A percentile compares a stretch with the other conserved stretches of the same genome.
Evolutionary conservation across 371 early-diverging fungal genomes (phyloP).

Genomic region (Rhizopus stolonifer): DNA sequence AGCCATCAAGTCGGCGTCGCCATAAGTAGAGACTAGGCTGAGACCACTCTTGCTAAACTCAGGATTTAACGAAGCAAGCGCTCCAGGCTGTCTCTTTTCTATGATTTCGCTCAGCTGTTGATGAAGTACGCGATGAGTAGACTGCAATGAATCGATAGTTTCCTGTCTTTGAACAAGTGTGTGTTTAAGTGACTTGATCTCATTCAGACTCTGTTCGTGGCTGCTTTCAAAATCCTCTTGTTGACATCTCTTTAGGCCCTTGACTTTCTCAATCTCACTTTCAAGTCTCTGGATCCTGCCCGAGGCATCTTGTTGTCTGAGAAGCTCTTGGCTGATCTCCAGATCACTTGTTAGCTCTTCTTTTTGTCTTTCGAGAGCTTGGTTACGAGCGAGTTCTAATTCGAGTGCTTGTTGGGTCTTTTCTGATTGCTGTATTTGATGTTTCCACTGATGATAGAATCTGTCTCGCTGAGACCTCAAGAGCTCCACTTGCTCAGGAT

Average conservation of each 20-base stretch:
- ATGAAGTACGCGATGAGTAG: not conserved
- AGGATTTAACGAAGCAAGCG: not conserved
- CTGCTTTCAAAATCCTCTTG: constrained; percentile 10
- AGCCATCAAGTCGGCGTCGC: not conserved
- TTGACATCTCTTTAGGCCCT: not conserved
- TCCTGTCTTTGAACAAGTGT: not conserved
- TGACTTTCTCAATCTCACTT: not conserved
- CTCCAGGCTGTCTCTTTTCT: not conserved
- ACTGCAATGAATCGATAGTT: not conserved
- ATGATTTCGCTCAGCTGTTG: not conserved
- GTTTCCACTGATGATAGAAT: not conserved
- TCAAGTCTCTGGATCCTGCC: constrained; percentile 11
- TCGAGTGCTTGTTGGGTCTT: constrained; percentile 1
- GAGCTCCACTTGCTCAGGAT: not conserved
- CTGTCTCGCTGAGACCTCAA: not conserved
- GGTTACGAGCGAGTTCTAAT: not conserved
- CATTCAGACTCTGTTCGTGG: constrained; percentile 9
- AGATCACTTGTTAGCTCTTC: not conserved
- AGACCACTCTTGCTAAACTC: not conserved
- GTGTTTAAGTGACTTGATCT: not conserved
- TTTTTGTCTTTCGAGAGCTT: not conserved
- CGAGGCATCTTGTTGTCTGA: constrained; percentile 7
- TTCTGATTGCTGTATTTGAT: not conserved
- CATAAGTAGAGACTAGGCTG: not conserved
- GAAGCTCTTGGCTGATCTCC: not conserved